phyloP scores from a whole-genome alignment of 306 rosid genomes.

The Lathyrus oleraceus region DNA sequence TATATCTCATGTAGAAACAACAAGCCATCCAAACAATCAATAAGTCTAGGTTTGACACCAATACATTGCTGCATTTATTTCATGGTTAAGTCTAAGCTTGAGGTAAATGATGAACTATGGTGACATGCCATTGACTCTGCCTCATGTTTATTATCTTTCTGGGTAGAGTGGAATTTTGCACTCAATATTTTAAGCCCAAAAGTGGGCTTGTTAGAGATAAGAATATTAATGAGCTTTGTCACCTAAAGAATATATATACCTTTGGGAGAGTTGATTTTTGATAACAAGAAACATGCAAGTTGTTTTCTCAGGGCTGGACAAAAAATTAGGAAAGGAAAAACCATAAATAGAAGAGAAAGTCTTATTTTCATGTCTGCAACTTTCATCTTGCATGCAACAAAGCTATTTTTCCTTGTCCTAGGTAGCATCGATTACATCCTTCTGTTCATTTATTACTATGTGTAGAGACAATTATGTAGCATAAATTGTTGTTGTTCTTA shows the following conservation, averaged over 20 bases:
- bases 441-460: too few relatives aligned
- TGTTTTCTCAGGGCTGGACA: background rate
- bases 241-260: background rate
- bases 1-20: too few relatives aligned
- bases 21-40: too few relatives aligned
- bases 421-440: too few relatives aligned
- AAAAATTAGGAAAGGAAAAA: background rate
- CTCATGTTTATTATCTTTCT: slow-evolving; percentile 28
- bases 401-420: too few relatives aligned
- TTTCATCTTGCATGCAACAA: too few relatives aligned
- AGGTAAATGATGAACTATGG: slow-evolving; percentile 55
- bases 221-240: background rate
- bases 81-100: too few relatives aligned
- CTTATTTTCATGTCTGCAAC: too few relatives aligned
- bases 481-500: too few relatives aligned
- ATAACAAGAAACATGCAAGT: background rate
- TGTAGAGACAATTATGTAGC: too few relatives aligned
- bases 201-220: background rate
- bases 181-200: background rate
- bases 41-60: too few relatives aligned
- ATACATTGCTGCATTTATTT: too few relatives aligned
- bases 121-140: slow-evolving; percentile 17
- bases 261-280: background rate
- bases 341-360: background rate
- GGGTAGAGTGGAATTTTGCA: background rate